Percentiles rank a stretch among this genome's conserved stretches.
Conservation (phyloP, 108 stramenopile genomes). For the Pseudonitzschia multiseries region DNA sequence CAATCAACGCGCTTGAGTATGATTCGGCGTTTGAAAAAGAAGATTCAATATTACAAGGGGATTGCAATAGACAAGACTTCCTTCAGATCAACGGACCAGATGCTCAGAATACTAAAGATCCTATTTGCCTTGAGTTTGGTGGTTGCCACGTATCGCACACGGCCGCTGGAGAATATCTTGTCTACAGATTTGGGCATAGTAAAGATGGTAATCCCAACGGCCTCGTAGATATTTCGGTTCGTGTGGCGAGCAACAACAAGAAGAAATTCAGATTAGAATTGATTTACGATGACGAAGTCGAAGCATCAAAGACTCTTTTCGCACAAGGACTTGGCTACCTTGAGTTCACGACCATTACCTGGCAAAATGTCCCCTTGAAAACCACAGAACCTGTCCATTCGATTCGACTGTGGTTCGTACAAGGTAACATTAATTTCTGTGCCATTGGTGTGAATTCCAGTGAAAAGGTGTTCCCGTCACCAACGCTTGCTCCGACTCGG, state of each 20-base stretch:
- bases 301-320: background rate
- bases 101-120: slow-evolving; percentile 1
- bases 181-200: slow-evolving; percentile 1
- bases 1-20: background rate
- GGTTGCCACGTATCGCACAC: slow-evolving; percentile 5
- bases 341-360: background rate
- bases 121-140: background rate
- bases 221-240: background rate
- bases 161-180: background rate
- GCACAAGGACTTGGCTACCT: background rate
- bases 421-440: slow-evolving; percentile 7
- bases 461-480: background rate
- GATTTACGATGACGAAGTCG: background rate
- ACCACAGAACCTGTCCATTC: background rate
- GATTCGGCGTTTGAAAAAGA: background rate
- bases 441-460: background rate
- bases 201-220: background rate
- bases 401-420: background rate
- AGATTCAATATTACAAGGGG: background rate
- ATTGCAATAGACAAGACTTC: background rate
- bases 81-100: background rate
- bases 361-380: background rate
- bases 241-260: slow-evolving; percentile 1
- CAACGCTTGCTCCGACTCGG: background rate
- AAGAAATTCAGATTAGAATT: background rate